These are phyloP conservation scores for Alternaria atra DNA, from an alignment of 2,329 filamentous ascomycete species.

Conservation along the genomic window DNA sequence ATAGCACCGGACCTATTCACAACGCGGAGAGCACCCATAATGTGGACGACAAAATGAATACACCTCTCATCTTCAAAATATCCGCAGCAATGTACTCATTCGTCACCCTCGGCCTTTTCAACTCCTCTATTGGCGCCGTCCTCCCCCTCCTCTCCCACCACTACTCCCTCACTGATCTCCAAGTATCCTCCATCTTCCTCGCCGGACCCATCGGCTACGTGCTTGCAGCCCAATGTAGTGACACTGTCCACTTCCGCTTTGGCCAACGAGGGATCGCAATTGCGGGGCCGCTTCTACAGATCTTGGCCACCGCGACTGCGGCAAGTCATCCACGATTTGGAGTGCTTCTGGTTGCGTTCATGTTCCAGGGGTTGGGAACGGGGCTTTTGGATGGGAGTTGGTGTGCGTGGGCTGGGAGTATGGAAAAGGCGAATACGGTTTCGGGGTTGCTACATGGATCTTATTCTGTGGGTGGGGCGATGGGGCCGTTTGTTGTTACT, in stretches of 20 bases:
- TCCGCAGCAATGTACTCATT: slow-evolving; percentile 67
- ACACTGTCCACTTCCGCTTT: slow-evolving; percentile 50
- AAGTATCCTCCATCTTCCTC: slow-evolving; percentile 58
- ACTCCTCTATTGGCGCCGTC: slow-evolving; percentile 43
- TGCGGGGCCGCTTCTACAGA: slow-evolving; percentile 51
- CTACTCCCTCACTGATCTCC: slow-evolving; percentile 55
- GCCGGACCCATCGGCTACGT: slow-evolving; percentile 57
- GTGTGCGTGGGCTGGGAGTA: slow-evolving; percentile 57
- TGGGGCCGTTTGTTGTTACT: slow-evolving; percentile 50
- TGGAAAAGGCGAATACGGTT: slow-evolving; percentile 53
- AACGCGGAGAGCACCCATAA: neutral
- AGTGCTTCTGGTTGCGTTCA: slow-evolving; percentile 44
- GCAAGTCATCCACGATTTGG: slow-evolving; percentile 45
- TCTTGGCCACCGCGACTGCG: slow-evolving; percentile 41
- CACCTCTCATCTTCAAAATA: slow-evolving; percentile 48
- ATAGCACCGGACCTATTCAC: neutral
- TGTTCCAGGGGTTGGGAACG: slow-evolving; percentile 49
- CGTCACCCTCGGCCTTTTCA: slow-evolving; percentile 60
- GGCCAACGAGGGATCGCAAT: slow-evolving; percentile 57
- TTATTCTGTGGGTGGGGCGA: slow-evolving; percentile 52
- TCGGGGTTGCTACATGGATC: slow-evolving; percentile 55
- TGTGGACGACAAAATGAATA: neutral
- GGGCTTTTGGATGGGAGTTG: slow-evolving; percentile 57
- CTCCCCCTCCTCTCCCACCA: slow-evolving; percentile 51
- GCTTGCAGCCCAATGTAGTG: slow-evolving; percentile 52